Evolutionary conservation across 2,329 filamentous ascomycete genomes (phyloP), one percentile per base, ranked within the genome.

Genomic region (Conoideocrella luteorostrata): DNA sequence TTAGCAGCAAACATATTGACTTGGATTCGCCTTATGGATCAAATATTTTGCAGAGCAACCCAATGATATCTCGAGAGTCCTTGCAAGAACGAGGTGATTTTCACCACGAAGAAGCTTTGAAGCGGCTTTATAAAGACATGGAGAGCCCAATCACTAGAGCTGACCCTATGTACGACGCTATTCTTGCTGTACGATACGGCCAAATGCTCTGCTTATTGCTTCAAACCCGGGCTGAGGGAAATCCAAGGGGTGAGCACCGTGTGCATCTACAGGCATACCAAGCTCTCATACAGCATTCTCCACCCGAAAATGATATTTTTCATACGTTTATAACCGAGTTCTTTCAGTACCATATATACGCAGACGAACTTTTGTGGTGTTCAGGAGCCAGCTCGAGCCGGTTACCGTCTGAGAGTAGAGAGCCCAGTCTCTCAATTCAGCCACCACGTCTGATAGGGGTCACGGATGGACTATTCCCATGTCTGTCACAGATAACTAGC

Each of bases 261-360:
- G 72, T 84, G 38, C 88, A 95, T 58, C 80, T 95, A 50, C 72
- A 82, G 47, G 85, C 80, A 1, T 90, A 90, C 50, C 80, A 86
- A 53, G 76, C 75, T 45, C 74, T 94, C 46, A 80, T 91, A n/a
- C 71, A 70, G 33, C 67, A 74, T 44, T 74, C 68, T 2, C 79
- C 80, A 57, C 70, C 84, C 41, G 57, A 77, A 57, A 68, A 89
- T 72, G 64, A 80, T 17, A 77, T 80, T 18, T 88, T 93, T 57
- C 57, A 69, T 22, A 66, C 70, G 9, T 80, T 80, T 53, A 75
- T 80, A 47, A 82, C 83, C 49, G 82, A 86, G 59, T 91, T 94
- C 65, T 91, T 94, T 62, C 84, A 89, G 59, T 95, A 93, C 55
- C 87, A 93, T 60, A 78, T 82, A 32, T 77, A 72, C 47, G 77